These are phyloP conservation scores for Trichoderma polysporum DNA, from an alignment of 2,329 filamentous ascomycete species.

Conservation along the genomic window DNA sequence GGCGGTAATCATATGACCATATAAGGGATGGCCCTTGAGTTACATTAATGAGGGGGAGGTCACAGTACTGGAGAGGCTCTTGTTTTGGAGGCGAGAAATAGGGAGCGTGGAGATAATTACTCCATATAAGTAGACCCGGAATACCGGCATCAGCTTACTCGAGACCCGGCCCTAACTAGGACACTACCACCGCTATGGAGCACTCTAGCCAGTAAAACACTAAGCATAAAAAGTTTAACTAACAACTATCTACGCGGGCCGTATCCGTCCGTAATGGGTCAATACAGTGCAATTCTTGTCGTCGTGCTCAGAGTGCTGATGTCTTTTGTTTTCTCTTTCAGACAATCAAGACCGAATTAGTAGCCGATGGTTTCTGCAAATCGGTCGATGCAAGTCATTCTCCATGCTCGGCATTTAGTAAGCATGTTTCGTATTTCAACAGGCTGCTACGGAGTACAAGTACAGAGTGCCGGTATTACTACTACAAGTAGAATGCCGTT, in stretches of 20 bases:
- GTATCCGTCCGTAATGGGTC: constrained; percentile 1
- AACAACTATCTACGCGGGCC: neutral
- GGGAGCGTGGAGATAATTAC: neutral
- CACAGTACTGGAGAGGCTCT: neutral
- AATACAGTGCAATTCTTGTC: neutral
- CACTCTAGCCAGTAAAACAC: neutral
- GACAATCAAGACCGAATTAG: too few species aligned
- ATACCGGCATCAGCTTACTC: constrained; percentile 11
- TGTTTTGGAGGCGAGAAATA: neutral
- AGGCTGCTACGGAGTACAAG: neutral
- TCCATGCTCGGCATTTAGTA: neutral
- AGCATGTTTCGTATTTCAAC: neutral
- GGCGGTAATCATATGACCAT: neutral
- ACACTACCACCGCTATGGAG: neutral
- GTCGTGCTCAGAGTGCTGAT: too few species aligned
- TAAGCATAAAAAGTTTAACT: neutral
- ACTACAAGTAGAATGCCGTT: neutral
- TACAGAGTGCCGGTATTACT: neutral
- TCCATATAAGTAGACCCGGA: neutral
- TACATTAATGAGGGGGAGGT: neutral
- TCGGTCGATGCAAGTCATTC: too few species aligned
- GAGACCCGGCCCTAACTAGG: neutral
- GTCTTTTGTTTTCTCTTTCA: too few species aligned
- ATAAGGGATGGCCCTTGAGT: neutral
- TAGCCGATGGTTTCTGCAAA: too few species aligned